Evolutionary conservation across 1,284 basidiomycete genomes (phyloP), one percentile per base, ranked within the genome.

Genomic region (Wallemia hederae): DNA sequence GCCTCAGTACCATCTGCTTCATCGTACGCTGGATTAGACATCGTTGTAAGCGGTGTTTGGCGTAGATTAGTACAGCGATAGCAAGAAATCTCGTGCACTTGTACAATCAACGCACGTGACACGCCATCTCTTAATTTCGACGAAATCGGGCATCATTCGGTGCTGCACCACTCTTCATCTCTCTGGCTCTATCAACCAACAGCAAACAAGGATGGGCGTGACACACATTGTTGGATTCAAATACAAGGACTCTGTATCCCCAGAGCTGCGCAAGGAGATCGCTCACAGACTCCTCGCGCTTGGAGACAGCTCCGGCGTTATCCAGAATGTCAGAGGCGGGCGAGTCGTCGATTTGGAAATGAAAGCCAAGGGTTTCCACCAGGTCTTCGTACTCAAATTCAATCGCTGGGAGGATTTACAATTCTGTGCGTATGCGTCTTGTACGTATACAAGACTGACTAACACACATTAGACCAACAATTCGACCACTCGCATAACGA

Each of bases 401-500:
- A 5, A 22, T 14, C 9, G 55, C 11, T 26, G 55, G 19, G 22
- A 24, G n/a, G 19, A 26, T 56, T 26, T 56, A n/a, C 19, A 56
- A 9, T 56, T 56, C 55, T 56, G 55, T 56, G 24, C 11, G 55
- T n/a, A 56, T 22, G 24, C 55, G n/a, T 15, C 11, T 11, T 9
- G 9, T 5, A n/a, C n/a, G n/a, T n/a, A n/a, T n/a, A n/a, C n/a
- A n/a, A n/a, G n/a, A n/a, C n/a, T n/a, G n/a, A n/a, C n/a, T n/a
- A n/a, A n/a, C n/a, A n/a, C n/a, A n/a, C n/a, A n/a, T n/a, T n/a
- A n/a, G n/a, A n/a, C n/a, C n/a, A n/a, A n/a, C 49, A 49, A 9
- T 3, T 24, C 9, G 63, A 63, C n/a, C 59, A 58, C 33, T 61
- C 59, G 5, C 64, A 65, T 25, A 5, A 58, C 0, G 29, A 59